Conservation (phyloP, 768 basidiomycete species). For the Hirschioporus abietinus region DNA sequence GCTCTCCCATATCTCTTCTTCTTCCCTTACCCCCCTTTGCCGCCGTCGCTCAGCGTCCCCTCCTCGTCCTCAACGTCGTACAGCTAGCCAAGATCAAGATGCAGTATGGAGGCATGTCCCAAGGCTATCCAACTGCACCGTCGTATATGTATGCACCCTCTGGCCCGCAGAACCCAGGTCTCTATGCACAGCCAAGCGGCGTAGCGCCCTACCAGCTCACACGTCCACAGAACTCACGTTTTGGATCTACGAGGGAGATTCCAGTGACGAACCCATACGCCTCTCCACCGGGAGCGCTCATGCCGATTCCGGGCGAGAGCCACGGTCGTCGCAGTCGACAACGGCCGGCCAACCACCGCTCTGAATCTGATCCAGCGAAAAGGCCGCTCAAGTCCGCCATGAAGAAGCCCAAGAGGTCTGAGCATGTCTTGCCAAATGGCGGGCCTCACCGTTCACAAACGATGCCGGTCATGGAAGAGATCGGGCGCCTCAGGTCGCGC, state of each 20-base stretch:
- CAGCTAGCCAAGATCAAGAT: background rate
- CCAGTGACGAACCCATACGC: background rate
- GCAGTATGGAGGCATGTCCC: background rate
- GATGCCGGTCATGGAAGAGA: slow-evolving; percentile 16
- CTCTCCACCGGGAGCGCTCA: background rate
- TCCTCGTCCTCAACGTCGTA: slow-evolving; percentile 13
- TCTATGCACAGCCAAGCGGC: background rate
- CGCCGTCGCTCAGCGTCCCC: slow-evolving; percentile 21
- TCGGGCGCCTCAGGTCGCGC: slow-evolving; percentile 10
- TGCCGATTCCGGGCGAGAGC: background rate
- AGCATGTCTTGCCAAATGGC: slow-evolving; percentile 13
- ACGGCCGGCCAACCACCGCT: background rate
- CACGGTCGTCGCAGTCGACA: background rate
- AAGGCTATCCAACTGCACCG: background rate
- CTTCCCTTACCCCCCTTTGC: slow-evolving; percentile 10
- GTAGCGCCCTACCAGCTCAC: background rate
- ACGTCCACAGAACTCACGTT: background rate
- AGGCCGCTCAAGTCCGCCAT: slow-evolving; percentile 50
- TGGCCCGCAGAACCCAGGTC: slow-evolving; percentile 1
- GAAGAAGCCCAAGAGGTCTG: slow-evolving; percentile 35
- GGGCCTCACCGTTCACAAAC: slow-evolving; percentile 21
- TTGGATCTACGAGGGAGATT: background rate
- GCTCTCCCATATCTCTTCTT: slow-evolving; percentile 4
- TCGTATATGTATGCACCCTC: background rate
- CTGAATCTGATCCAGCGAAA: background rate